Percentiles rank a stretch among this genome's conserved stretches.
phyloP scores from a whole-genome alignment of 495 filamentous ascomycete species.

The Aspergillus sparsus region DNA sequence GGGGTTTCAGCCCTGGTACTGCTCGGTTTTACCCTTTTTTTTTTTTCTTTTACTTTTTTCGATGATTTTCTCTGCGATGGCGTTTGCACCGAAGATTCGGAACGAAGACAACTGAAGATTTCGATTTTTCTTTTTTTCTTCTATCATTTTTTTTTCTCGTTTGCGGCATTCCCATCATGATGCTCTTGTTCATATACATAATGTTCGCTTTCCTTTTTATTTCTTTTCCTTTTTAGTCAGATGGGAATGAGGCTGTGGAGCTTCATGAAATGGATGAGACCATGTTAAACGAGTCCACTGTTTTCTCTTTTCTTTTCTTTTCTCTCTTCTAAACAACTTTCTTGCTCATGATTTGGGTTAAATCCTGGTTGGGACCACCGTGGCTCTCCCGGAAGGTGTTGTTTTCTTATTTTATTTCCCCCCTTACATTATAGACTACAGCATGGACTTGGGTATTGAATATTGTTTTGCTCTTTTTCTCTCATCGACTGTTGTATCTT shows the following conservation, averaged over 20 bases:
- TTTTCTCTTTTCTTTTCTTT: background rate
- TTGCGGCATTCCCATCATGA: constrained; percentile 21
- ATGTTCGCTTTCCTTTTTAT: constrained; percentile 24
- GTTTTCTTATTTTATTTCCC: constrained; percentile 7
- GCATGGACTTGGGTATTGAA: constrained; percentile 27
- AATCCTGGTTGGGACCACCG: constrained; percentile 12
- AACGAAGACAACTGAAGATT: constrained; percentile 34
- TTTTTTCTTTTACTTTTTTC: constrained; percentile 27
- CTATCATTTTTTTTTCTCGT: constrained; percentile 22
- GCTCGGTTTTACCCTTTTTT: constrained; percentile 26
- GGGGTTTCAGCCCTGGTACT: constrained; percentile 26
- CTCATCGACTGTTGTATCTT: background rate
- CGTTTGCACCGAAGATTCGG: constrained; percentile 42
- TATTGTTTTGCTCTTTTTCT: constrained; percentile 3
- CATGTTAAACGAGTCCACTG: constrained; percentile 20
- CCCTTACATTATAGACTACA: constrained; percentile 28
- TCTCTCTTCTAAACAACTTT: background rate
- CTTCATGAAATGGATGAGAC: constrained; percentile 25
- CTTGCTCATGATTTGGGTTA: constrained; percentile 11
- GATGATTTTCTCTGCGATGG: constrained; percentile 41
- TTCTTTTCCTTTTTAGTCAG: constrained; percentile 13
- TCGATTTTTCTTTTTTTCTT: constrained; percentile 21
- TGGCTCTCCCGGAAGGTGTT: constrained; percentile 18
- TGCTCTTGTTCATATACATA: constrained; percentile 26
- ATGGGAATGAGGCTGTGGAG: constrained; percentile 18